phyloP scores from a whole-genome alignment of 305 asterid genomes.

The Stenogyne calaminthoides region DNA sequence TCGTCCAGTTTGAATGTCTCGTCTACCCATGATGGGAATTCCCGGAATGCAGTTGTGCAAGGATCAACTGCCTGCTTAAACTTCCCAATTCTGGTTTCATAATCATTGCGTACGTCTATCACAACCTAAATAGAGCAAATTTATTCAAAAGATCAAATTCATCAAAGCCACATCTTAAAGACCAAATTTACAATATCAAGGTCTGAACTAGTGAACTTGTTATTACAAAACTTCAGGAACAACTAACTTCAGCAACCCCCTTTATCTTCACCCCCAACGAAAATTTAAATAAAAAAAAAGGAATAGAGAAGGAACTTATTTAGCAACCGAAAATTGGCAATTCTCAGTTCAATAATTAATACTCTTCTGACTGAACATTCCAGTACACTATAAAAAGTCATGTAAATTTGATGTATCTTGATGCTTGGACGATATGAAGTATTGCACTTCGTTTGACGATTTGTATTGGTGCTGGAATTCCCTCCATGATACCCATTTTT shows the following conservation, averaged over 20 bases:
- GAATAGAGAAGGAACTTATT: not conserved
- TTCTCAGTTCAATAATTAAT: not conserved
- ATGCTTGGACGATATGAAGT: not conserved
- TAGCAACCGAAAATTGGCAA: not conserved
- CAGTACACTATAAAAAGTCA: not conserved
- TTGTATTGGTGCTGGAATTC: not conserved
- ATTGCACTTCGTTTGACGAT: not conserved
- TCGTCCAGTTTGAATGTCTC: conserved; percentile 48
- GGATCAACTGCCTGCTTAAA: conserved; percentile 92
- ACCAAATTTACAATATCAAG: conserved; percentile 9
- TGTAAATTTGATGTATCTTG: not conserved
- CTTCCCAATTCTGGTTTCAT: conserved; percentile 96
- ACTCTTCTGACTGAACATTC: not conserved
- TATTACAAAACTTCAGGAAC: not conserved
- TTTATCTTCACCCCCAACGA: not conserved
- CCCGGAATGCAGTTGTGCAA: conserved; percentile 80
- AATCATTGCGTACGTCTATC: conserved; percentile 87
- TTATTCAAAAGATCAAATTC: conserved; percentile 1
- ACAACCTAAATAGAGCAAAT: conserved; percentile 58
- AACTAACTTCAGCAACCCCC: not conserved
- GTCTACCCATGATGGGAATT: conserved; percentile 89
- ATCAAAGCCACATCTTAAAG: not conserved
- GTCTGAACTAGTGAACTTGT: not conserved
- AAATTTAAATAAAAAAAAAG: not conserved
- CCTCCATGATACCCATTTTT: not conserved